These are phyloP conservation scores for Acer yangbiense DNA, from an alignment of 345 rosid genomes.

Conservation along the genomic window DNA sequence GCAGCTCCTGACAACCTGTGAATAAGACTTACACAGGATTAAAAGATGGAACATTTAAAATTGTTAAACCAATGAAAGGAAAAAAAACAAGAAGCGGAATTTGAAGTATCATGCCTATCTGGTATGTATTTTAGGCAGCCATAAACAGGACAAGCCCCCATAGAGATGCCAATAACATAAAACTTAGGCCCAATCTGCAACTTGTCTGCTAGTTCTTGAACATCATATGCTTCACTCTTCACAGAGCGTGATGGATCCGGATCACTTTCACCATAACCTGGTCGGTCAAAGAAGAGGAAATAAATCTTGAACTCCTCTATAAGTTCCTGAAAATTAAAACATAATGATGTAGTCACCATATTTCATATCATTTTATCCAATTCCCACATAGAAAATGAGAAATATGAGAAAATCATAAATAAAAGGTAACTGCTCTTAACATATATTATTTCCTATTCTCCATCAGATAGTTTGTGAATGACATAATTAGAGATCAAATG, in stretches of 20 bases:
- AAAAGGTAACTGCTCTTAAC: too few species aligned
- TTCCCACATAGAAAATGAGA: background rate
- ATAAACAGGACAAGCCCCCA: constrained; percentile 74
- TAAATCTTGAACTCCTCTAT: constrained; percentile 64
- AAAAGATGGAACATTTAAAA: background rate
- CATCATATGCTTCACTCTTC: constrained; percentile 76
- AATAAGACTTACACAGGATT: background rate
- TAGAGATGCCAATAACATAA: constrained; percentile 75
- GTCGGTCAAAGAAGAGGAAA: constrained; percentile 71
- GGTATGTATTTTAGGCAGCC: constrained; percentile 86
- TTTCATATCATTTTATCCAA: background rate
- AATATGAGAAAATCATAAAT: background rate
- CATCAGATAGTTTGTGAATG: background rate
- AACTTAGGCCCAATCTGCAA: constrained; percentile 72
- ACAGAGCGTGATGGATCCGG: constrained; percentile 75
- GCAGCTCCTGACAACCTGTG: constrained; percentile 67
- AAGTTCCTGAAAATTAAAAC: constrained; percentile 52
- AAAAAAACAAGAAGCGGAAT: constrained; percentile 14
- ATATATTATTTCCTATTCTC: too few species aligned
- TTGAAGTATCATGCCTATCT: constrained; percentile 49
- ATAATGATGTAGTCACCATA: background rate
- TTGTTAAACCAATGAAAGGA: background rate
- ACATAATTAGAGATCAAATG: background rate
- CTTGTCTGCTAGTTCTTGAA: constrained; percentile 82
- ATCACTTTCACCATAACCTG: constrained; percentile 97